Percentiles rank a stretch among this genome's conserved stretches.
phyloP scores from a whole-genome alignment of 352 stramenopile genomes.

The Globisporangium radiosum region DNA sequence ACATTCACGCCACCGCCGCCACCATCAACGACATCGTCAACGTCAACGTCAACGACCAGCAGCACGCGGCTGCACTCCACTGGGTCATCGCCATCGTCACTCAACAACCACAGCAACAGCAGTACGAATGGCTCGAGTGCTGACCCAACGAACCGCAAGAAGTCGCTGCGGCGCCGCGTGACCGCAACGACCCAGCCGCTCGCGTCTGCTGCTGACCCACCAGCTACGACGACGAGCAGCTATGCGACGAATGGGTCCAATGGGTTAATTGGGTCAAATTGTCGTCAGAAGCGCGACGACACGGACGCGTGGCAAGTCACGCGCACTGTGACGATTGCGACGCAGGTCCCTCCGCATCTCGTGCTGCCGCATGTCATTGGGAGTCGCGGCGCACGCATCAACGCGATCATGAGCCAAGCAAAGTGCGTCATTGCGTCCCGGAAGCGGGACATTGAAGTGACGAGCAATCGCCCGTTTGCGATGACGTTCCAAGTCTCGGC shows the following conservation, averaged over 20 bases:
- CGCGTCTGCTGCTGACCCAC: no score
- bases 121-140: background rate
- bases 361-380: constrained; percentile 50
- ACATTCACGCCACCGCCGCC: no score
- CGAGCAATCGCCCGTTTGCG: constrained; percentile 12
- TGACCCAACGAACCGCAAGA: constrained; percentile 4
- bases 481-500: constrained; percentile 55
- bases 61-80: constrained; percentile 2
- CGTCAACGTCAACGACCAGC: background rate
- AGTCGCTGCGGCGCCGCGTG: constrained; percentile 7
- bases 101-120: background rate
- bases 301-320: constrained; percentile 13
- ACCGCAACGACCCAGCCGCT: no score
- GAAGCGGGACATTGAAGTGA: constrained; percentile 8
- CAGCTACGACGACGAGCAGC: constrained; percentile 1
- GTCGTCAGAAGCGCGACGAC: background rate
- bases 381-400: constrained; percentile 35
- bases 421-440: constrained; percentile 49
- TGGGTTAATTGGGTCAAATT: no score
- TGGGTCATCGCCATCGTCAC: background rate
- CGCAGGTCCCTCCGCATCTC: constrained; percentile 27
- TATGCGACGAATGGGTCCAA: background rate
- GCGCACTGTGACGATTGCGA: constrained; percentile 33
- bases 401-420: constrained; percentile 50
- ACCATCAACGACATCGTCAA: no score